Base-by-base conservation (phyloP, 306 rosid species). In the Hippophae tibetana region DNA sequence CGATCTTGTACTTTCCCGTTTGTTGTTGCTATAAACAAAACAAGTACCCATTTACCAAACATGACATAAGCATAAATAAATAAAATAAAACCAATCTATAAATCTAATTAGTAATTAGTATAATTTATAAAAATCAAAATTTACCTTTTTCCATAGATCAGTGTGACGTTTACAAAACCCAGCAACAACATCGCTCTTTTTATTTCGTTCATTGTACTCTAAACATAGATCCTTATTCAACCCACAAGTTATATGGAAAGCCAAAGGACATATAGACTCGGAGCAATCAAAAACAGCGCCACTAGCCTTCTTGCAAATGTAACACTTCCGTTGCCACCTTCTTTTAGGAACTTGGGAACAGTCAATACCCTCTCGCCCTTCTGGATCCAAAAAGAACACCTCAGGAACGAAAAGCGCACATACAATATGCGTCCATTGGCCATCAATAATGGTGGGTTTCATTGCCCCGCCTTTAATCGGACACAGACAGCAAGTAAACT, bases 1-100 rank as follows among this genome's bases (percentile, higher is more conserved):
- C 96, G 58, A 90, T 90, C 61, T 76, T 87, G 82, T 73, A 90
- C 71, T 85, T 87, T 14, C 96, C 98, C 2, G 92, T 75, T 65
- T 59, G 73, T 81, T 90, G 89, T 83, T 87, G 87, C 96, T 90
- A 81, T 87, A 79, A 72, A 43, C 44, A 60, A 27, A 67, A 51
- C 58, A 47, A 18, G 7, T 48, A 62, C 25, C 49, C 47, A 63
- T 6, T 84, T 10, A 56, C 47, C 13, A n/a, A 70, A 44, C 7
- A 44, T 6, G 47, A 18, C 23, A 18, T 18, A 18, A 18, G 23
- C 23, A 18, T 18, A 18, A 18, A 18, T 18, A 18, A 18, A 18
- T 18, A 18, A 18, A 18, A 18, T 18, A 18, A 18, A 18, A 18
- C 23, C 1, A 18, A 18, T 18, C 23, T 18, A 18, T 18, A 18